Percentiles rank a stretch among this genome's conserved stretches.
These are phyloP conservation scores for Oidiodendron maius DNA, from an alignment of 495 filamentous ascomycete species.

Conservation along the genomic window DNA sequence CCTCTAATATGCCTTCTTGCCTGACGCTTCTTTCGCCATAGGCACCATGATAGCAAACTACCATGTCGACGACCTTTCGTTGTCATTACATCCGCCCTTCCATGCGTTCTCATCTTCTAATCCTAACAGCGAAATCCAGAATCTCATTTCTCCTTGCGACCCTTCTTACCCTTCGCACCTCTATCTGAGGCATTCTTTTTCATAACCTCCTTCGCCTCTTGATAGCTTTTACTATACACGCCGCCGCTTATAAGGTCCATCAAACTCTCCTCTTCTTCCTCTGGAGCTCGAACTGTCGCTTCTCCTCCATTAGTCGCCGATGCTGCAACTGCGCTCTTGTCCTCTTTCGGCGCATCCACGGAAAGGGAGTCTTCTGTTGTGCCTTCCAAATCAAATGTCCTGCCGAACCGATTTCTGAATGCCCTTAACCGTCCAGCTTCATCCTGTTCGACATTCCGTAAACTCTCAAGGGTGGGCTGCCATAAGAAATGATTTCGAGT, in stretches of 20 bases:
- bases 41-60: too few species aligned
- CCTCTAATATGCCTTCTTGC: conserved; percentile 8
- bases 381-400: conserved; percentile 61
- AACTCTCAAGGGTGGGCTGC: conserved; percentile 73
- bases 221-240: not conserved
- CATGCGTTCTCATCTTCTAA: not conserved
- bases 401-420: conserved; percentile 79
- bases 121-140: not conserved
- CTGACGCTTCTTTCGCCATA: not conserved
- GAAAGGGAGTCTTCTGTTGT: conserved; percentile 15
- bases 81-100: not conserved
- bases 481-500: conserved; percentile 81
- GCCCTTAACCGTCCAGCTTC: conserved; percentile 86
- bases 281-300: conserved; percentile 12
- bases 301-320: conserved; percentile 12
- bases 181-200: conserved; percentile 5
- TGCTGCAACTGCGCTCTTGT: not conserved
- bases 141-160: not conserved
- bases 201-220: conserved; percentile 13
- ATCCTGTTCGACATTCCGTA: conserved; percentile 87
- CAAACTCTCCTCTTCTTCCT: conserved; percentile 43
- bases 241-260: conserved; percentile 62
- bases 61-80: not conserved
- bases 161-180: conserved; percentile 5
- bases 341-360: conserved; percentile 15